A percentile compares a stretch with the other conserved stretches of the same genome.
phyloP scores from a whole-genome alignment of 345 rosid genomes.

The Boechera stricta region DNA sequence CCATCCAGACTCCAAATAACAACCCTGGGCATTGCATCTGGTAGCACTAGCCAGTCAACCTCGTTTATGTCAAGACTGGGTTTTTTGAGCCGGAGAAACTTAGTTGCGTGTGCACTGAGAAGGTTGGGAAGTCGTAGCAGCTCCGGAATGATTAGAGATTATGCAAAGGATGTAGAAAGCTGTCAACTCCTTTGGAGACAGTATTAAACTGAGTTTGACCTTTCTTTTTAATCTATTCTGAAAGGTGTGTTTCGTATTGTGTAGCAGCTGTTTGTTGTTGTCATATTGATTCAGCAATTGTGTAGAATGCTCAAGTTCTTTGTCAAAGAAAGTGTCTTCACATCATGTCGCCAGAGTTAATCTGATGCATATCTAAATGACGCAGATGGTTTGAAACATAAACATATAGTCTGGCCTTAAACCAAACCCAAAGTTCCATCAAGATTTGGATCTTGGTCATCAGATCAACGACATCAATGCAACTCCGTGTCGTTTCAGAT shows the following conservation, averaged over 20 bases:
- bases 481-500: background rate
- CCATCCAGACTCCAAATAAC: slow-evolving; percentile 42
- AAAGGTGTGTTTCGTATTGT: background rate
- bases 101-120: slow-evolving; percentile 66
- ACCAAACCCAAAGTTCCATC: background rate
- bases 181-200: background rate
- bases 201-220: background rate
- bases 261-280: background rate
- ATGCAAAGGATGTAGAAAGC: background rate
- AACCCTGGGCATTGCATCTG: slow-evolving; percentile 47
- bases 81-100: slow-evolving; percentile 56
- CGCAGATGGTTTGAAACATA: too few relatives aligned
- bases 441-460: background rate
- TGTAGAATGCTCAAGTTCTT: background rate
- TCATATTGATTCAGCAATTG: background rate
- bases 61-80: slow-evolving; percentile 71
- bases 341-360: background rate
- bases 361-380: background rate
- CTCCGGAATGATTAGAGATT: slow-evolving; percentile 47
- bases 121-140: slow-evolving; percentile 63
- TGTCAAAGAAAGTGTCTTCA: background rate
- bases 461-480: background rate
- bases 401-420: background rate
- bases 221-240: background rate
- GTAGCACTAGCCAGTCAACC: slow-evolving; percentile 52